Evolutionary conservation across 2,329 filamentous ascomycete genomes (phyloP).

Genomic region (Zasmidium citrigriseum): DNA sequence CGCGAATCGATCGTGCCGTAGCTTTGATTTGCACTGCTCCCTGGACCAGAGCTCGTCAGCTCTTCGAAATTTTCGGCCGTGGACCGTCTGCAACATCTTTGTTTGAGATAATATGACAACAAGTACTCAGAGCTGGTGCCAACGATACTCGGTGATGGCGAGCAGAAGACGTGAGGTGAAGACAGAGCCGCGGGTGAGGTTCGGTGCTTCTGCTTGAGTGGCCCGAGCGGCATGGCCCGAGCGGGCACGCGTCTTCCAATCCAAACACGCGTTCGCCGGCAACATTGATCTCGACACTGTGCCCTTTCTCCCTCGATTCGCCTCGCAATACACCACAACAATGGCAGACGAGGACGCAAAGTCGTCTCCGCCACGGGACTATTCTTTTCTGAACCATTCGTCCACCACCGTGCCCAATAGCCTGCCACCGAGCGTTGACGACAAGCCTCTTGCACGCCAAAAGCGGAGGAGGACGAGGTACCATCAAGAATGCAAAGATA

Average conservation of each 20-base stretch:
- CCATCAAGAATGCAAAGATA: constrained; percentile 8
- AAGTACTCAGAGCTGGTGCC: too few relatives aligned
- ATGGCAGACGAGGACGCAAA: not conserved
- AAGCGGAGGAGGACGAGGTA: constrained; percentile 65
- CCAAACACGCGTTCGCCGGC: not conserved
- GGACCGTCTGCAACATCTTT: not conserved
- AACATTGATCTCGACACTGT: not conserved
- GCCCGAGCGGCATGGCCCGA: not conserved
- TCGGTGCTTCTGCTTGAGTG: not conserved
- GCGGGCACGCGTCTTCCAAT: not conserved
- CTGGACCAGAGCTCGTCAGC: not conserved
- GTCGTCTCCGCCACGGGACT: constrained; percentile 20
- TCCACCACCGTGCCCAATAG: constrained; percentile 58
- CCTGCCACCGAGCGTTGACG: constrained; percentile 56
- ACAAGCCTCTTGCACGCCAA: constrained; percentile 61
- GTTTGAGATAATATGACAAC: too few relatives aligned
- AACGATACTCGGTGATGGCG: too few relatives aligned
- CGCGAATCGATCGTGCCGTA: not conserved
- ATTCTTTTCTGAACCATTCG: constrained; percentile 63
- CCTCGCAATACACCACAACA: not conserved
- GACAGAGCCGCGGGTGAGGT: not conserved
- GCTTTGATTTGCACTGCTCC: not conserved
- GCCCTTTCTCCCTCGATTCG: not conserved
- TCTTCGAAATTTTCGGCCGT: not conserved
- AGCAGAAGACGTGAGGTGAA: not conserved